Conservation (phyloP, 352 stramenopile species). For the Plasmopara muralis region DNA sequence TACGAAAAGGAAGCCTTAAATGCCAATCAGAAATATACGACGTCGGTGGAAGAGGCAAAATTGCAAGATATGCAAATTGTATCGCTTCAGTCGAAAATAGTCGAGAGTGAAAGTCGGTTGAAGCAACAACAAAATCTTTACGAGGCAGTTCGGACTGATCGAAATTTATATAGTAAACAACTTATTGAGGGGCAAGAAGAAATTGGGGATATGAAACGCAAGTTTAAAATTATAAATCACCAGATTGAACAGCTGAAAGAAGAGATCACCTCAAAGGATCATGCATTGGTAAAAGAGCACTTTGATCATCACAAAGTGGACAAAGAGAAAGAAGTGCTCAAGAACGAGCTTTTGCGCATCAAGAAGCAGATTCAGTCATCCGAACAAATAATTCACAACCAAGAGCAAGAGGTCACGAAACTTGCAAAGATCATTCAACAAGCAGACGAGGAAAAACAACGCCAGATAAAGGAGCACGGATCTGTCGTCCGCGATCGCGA, state of each 20-base stretch:
- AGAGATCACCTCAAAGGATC: conserved; percentile 90
- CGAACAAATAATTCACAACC: conserved; percentile 87
- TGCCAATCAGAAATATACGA: conserved; percentile 79
- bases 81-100: conserved; percentile 72
- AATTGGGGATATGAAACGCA: conserved; percentile 85
- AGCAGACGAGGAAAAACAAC: conserved; percentile 83
- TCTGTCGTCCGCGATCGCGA: conserved; percentile 83
- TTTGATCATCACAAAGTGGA: conserved; percentile 92
- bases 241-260: conserved; percentile 90
- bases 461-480: conserved; percentile 82
- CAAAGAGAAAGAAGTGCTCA: conserved; percentile 88
- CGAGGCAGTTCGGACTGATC: conserved; percentile 86
- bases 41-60: conserved; percentile 71
- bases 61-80: conserved; percentile 66
- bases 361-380: conserved; percentile 86
- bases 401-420: conserved; percentile 75
- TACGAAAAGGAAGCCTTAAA: conserved; percentile 83
- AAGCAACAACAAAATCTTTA: conserved; percentile 95
- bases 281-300: conserved; percentile 89
- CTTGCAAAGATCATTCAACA: conserved; percentile 87
- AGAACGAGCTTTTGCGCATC: conserved; percentile 87
- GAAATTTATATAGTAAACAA: conserved; percentile 92
- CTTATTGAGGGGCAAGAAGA: conserved; percentile 90
- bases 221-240: conserved; percentile 91
- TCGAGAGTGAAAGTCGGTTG: conserved; percentile 64